Conservation (phyloP, 2,329 filamentous ascomycete genomes). For the Aspergillus fructus region DNA sequence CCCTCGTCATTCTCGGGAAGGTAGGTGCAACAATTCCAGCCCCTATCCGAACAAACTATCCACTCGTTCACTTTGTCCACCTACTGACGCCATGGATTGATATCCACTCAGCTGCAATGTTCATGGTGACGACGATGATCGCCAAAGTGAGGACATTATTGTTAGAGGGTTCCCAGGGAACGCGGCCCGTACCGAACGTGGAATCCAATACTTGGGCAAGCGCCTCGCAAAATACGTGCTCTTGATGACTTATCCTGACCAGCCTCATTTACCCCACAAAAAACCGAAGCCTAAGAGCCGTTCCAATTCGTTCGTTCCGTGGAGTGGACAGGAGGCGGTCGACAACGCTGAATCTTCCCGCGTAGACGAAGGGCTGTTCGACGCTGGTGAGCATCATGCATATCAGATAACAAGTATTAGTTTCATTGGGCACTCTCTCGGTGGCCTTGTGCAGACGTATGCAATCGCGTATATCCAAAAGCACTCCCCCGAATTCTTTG, state of each 20-base stretch:
- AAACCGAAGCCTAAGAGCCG: constrained; percentile 52
- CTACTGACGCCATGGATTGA: neutral
- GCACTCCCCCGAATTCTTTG: constrained; percentile 87
- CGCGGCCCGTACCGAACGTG: constrained; percentile 84
- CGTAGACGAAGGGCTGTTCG: constrained; percentile 41
- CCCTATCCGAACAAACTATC: neutral
- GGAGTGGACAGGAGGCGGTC: constrained; percentile 30
- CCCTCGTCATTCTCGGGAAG: neutral
- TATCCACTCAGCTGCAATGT: neutral
- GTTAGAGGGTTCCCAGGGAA: constrained; percentile 90
- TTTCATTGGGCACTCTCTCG: constrained; percentile 88
- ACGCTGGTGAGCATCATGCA: constrained; percentile 48
- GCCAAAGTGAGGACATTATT: constrained; percentile 70
- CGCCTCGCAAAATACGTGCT: constrained; percentile 88
- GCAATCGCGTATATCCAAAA: constrained; percentile 96
- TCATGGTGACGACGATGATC: neutral
- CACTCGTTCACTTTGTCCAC: neutral
- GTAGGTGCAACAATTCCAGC: constrained; percentile 4
- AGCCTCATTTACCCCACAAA: constrained; percentile 75
- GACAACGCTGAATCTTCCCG: constrained; percentile 36
- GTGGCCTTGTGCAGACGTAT: constrained; percentile 87
- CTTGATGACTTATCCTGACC: constrained; percentile 87
- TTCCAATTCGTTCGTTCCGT: constrained; percentile 47
- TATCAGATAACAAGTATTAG: constrained; percentile 94
- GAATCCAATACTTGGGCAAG: constrained; percentile 96